Percentiles rank a stretch among this genome's conserved stretches.
Evolutionary conservation across 2,329 filamentous ascomycete species (phyloP).

Genomic region (Huntiella savannae): DNA sequence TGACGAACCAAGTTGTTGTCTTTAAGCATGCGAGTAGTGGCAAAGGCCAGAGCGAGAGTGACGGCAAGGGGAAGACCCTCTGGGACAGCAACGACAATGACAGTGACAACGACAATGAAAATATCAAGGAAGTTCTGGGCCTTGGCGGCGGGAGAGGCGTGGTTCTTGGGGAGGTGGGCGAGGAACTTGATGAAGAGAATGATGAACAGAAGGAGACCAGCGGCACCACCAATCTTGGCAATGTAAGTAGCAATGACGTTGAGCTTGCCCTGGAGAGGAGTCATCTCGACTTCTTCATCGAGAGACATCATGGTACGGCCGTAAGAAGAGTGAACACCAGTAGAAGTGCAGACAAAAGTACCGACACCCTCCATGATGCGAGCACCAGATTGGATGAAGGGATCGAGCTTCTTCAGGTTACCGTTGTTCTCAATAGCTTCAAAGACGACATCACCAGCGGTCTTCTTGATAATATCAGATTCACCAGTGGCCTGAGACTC

Average conservation of each 20-base stretch:
- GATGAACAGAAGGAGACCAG: slow-evolving; percentile 62
- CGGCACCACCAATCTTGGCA: slow-evolving; percentile 56
- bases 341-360: slow-evolving; percentile 55
- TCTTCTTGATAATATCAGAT: slow-evolving; percentile 56
- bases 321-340: slow-evolving; percentile 54
- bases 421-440: slow-evolving; percentile 48
- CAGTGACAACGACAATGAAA: slow-evolving; percentile 60
- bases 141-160: slow-evolving; percentile 46
- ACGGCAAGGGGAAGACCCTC: slow-evolving; percentile 61
- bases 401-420: slow-evolving; percentile 53
- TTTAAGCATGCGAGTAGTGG: slow-evolving; percentile 57
- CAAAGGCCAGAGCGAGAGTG: slow-evolving; percentile 59
- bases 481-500: slow-evolving; percentile 65
- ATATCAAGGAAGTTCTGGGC: slow-evolving; percentile 61
- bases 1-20: slow-evolving; percentile 63
- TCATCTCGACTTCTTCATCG: slow-evolving; percentile 55
- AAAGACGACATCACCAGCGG: slow-evolving; percentile 46
- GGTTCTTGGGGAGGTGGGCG: slow-evolving; percentile 37
- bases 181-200: slow-evolving; percentile 76
- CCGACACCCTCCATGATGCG: slow-evolving; percentile 63
- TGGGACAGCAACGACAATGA: slow-evolving; percentile 63
- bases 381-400: slow-evolving; percentile 69
- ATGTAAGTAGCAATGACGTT: slow-evolving; percentile 61
- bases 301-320: slow-evolving; percentile 58
- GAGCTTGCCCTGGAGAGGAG: slow-evolving; percentile 57